Evolutionary conservation across 2,329 filamentous ascomycete species (phyloP).

Genomic region (Aspergillus ruber): DNA sequence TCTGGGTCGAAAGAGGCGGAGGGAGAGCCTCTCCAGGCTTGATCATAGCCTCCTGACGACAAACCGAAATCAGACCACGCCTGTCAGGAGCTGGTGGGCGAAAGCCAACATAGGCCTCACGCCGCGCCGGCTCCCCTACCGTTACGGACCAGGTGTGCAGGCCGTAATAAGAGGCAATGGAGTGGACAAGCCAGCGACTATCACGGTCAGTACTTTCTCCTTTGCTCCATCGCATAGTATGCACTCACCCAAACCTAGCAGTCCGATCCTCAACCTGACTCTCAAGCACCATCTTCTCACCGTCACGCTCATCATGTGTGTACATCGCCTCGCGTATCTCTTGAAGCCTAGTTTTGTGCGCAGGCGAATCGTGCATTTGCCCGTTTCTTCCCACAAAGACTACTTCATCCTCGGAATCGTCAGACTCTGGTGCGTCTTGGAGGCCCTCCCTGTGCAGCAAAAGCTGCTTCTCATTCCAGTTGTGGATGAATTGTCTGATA

Average conservation of each 20-base stretch:
- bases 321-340: slow-evolving; percentile 33
- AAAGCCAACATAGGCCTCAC: slow-evolving; percentile 78
- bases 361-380: slow-evolving; percentile 55
- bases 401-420: slow-evolving; percentile 73
- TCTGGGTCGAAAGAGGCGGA: slow-evolving; percentile 31
- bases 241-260: slow-evolving; percentile 71
- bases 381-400: slow-evolving; percentile 74
- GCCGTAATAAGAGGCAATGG: slow-evolving; percentile 87
- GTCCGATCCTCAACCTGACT: slow-evolving; percentile 66
- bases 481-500: slow-evolving; percentile 65
- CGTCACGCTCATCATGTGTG: slow-evolving; percentile 39
- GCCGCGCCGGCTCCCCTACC: slow-evolving; percentile 60
- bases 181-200: slow-evolving; percentile 87
- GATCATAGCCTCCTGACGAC: slow-evolving; percentile 21
- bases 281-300: slow-evolving; percentile 72
- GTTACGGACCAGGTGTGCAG: slow-evolving; percentile 76
- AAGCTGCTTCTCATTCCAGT: slow-evolving; percentile 51
- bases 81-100: slow-evolving; percentile 28
- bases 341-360: slow-evolving; percentile 48
- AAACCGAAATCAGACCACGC: slow-evolving; percentile 19
- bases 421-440: slow-evolving; percentile 37
- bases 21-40: slow-evolving; percentile 33
- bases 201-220: slow-evolving; percentile 8
- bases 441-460: slow-evolving; percentile 42
- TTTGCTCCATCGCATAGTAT: neutral